These are phyloP conservation scores for Lactuca saligna DNA, from an alignment of 129 eudicot species.

Conservation along the genomic window DNA sequence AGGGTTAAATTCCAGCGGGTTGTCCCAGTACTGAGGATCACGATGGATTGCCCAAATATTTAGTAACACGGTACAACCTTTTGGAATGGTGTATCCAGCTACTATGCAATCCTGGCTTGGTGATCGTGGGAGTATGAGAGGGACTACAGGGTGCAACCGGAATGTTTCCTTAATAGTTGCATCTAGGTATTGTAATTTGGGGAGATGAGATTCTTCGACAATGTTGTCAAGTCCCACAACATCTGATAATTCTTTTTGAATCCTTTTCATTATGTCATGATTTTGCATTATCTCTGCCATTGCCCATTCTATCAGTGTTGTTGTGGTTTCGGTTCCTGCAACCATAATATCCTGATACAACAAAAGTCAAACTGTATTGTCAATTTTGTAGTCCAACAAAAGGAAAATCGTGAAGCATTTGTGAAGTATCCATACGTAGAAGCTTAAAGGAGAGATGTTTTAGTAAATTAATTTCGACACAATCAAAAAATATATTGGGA, in stretches of 20 bases:
- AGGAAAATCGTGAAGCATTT: too few species aligned
- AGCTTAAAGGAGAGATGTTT: too few species aligned
- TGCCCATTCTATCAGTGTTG: conserved; percentile 17
- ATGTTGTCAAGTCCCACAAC: conserved; percentile 11
- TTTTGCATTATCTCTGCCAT: conserved; percentile 13
- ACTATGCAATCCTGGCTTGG: conserved; percentile 14
- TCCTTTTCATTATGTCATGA: not conserved
- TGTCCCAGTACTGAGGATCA: conserved; percentile 19
- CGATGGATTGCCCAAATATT: conserved; percentile 23
- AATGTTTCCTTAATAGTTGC: conserved; percentile 19
- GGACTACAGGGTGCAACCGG: conserved; percentile 6
- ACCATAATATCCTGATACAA: not conserved
- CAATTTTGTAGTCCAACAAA: too few species aligned
- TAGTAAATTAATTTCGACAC: too few species aligned
- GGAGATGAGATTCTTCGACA: conserved; percentile 19
- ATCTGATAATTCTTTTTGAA: conserved; percentile 6
- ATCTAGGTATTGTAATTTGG: conserved; percentile 4
- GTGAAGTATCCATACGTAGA: too few species aligned
- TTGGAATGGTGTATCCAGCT: conserved; percentile 21
- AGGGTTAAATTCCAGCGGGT: conserved; percentile 9
- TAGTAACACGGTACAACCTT: conserved; percentile 7
- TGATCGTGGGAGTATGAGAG: conserved; percentile 15
- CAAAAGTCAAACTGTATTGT: not conserved
- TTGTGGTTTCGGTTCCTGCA: conserved; percentile 12
- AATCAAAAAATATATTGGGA: too few species aligned